Evolutionary conservation across 192 early-diverging fungal genomes (phyloP), one percentile per base, ranked within the genome.

Genomic region (Backusella luteola): DNA sequence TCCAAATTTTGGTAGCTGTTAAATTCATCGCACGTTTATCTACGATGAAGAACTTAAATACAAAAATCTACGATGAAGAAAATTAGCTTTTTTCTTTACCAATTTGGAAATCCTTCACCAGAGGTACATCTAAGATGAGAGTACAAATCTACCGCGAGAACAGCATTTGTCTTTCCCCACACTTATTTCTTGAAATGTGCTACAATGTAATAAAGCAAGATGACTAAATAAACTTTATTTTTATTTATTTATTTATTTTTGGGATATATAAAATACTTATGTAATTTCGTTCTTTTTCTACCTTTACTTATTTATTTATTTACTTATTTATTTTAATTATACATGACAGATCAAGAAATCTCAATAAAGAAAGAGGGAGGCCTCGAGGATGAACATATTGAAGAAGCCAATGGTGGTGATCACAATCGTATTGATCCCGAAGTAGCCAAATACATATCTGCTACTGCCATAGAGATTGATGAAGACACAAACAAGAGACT

Each of bases 361-460:
- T 3, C n/a, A 14, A 26, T 23, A 12, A 63, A 63, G 7, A 63
- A 63, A 14, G 11, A 12, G 26, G 56, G 21, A 63, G 15, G 56
- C 4, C 8, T 63, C 12, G 56, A 63, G 9, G 29, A 63, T 63
- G 56, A 14, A 63, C 56, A 63, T 63, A 63, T 63, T 63, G 56
- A 63, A 63, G 23, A 63, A 63, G 56, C 56, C 9, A 63, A 63
- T 63, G 56, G 56, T 29, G 56, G 56, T 63, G 56, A 76, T 42
- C 67, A 76, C 36, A 67, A 76, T 29, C 75, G 75, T 69, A 34
- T 76, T 2, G 75, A 76, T 53, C 75, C 75, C 0, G 75, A 76
- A 69, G 41, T 76, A 19, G 75, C 75, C 21, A 76, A 76, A 19
- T 76, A 76, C 15, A 66, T 67, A 34, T 68, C 59, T 34, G 15